Percentiles rank a stretch among this genome's conserved stretches.
These are phyloP conservation scores for Verticillium isaacii DNA, from an alignment of 2,329 filamentous ascomycete species.

Conservation along the genomic window DNA sequence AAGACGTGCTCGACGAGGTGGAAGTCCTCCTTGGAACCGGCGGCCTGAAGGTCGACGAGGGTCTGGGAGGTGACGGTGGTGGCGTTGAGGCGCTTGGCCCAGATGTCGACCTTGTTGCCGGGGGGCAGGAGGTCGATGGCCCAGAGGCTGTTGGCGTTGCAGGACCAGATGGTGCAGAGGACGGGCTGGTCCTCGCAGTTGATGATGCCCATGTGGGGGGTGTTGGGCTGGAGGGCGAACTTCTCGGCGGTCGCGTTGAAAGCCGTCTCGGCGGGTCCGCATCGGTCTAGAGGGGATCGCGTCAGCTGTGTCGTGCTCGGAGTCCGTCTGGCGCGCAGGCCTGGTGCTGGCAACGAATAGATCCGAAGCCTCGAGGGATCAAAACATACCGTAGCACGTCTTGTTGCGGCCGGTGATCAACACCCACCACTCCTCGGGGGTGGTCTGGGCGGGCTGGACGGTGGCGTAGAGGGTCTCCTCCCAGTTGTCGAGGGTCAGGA, in stretches of 20 bases:
- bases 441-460: constrained; percentile 40
- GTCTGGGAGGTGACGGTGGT: constrained; percentile 62
- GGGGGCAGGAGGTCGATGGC: constrained; percentile 63
- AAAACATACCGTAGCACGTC: constrained; percentile 61
- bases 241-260: constrained; percentile 62
- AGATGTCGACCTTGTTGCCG: constrained; percentile 59
- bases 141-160: constrained; percentile 60
- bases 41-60: constrained; percentile 53
- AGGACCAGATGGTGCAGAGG: constrained; percentile 71
- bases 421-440: constrained; percentile 72
- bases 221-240: constrained; percentile 54
- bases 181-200: constrained; percentile 72
- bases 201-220: constrained; percentile 64
- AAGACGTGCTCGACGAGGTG: constrained; percentile 57
- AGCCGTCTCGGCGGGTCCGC: constrained; percentile 57
- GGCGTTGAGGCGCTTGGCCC: constrained; percentile 62
- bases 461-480: constrained; percentile 60
- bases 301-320: constrained; percentile 10
- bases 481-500: constrained; percentile 66
- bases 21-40: constrained; percentile 41
- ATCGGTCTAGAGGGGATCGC: constrained; percentile 48
- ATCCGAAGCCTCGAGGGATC: neutral
- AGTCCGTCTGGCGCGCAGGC: neutral
- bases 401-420: constrained; percentile 71
- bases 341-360: neutral